A percentile compares a stretch with the other conserved stretches of the same genome.
phyloP scores from a whole-genome alignment of 2,329 filamentous ascomycete species.

The Trichoderma koningiopsis region DNA sequence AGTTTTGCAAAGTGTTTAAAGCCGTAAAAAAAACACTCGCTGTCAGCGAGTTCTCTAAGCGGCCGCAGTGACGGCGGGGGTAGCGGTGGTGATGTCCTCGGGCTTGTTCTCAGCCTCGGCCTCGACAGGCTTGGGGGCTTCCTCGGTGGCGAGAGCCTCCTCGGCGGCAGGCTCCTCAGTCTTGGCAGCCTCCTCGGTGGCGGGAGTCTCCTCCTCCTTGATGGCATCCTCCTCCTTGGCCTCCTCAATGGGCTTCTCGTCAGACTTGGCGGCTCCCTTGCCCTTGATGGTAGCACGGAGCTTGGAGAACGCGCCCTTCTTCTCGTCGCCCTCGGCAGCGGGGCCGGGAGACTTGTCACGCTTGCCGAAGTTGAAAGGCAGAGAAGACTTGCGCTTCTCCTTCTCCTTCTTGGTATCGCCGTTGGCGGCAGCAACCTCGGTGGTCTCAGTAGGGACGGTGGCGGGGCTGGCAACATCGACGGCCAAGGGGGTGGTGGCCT shows the following conservation, averaged over 20 bases:
- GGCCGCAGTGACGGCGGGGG: conserved; percentile 54
- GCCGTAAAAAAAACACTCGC: conserved; percentile 32
- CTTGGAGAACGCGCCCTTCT: conserved; percentile 60
- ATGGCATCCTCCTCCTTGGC: conserved; percentile 41
- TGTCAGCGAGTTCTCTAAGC: conserved; percentile 46
- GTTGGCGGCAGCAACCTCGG: conserved; percentile 49
- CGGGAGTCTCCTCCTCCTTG: conserved; percentile 38
- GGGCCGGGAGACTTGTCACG: conserved; percentile 65
- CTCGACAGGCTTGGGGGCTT: conserved; percentile 34
- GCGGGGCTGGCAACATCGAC: conserved; percentile 55
- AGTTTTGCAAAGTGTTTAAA: conserved; percentile 31
- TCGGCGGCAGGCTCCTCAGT: conserved; percentile 32
- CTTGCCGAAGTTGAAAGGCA: conserved; percentile 74
- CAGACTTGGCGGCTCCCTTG: conserved; percentile 47
- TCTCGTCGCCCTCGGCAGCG: conserved; percentile 64
- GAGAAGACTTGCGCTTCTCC: conserved; percentile 82
- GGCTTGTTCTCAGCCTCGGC: conserved; percentile 46
- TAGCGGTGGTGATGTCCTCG: conserved; percentile 44
- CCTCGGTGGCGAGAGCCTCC: conserved; percentile 36
- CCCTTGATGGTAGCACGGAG: conserved; percentile 59
- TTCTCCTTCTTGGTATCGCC: conserved; percentile 67
- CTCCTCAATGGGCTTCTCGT: conserved; percentile 44
- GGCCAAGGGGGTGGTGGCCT: conserved; percentile 58
- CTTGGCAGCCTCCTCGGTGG: conserved; percentile 39
- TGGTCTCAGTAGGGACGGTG: conserved; percentile 50